Percentiles rank a stretch among this genome's conserved stretches.
phyloP scores from a whole-genome alignment of 2,329 filamentous ascomycete species.

The Arachnomyces sp. region DNA sequence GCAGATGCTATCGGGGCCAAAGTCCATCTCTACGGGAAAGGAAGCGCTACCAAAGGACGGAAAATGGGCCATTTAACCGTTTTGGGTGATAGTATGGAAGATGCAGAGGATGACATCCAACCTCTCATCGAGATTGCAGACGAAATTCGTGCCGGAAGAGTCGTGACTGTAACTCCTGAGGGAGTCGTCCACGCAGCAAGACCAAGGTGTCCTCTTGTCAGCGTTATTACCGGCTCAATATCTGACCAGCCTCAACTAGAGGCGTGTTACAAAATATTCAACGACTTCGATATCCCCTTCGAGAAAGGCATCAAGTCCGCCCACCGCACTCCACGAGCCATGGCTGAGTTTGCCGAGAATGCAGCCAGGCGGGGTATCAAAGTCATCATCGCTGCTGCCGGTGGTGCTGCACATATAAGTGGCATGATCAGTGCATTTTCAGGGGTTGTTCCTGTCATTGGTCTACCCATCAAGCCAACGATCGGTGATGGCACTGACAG shows the following conservation, averaged over 20 bases:
- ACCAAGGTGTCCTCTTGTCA: conserved; percentile 18
- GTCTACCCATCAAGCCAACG: conserved; percentile 68
- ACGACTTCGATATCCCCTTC: conserved; percentile 36
- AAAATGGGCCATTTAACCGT: conserved; percentile 96
- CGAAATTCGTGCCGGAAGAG: conserved; percentile 64
- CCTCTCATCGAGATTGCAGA: conserved; percentile 67
- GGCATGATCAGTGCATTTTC: conserved; percentile 70
- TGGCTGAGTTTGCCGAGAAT: conserved; percentile 58
- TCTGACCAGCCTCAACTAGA: conserved; percentile 39
- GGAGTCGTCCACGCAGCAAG: conserved; percentile 22
- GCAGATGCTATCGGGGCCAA: conserved; percentile 53
- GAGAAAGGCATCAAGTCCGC: conserved; percentile 42
- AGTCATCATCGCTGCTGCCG: conserved; percentile 68
- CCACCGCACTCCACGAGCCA: conserved; percentile 64
- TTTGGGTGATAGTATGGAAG: conserved; percentile 59
- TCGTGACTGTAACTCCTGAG: conserved; percentile 21
- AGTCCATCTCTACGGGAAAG: conserved; percentile 89
- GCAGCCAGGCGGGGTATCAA: conserved; percentile 60
- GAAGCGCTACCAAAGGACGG: conserved; percentile 70
- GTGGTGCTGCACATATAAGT: conserved; percentile 64
- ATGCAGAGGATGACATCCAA: conserved; percentile 61
- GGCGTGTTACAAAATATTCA: conserved; percentile 37
- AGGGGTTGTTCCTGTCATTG: conserved; percentile 61
- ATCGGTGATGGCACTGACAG: conserved; percentile 65
- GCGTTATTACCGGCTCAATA: conserved; percentile 44